Evolutionary conservation across 495 filamentous ascomycete genomes (phyloP).

Genomic region (Annulohypoxylon bovei): DNA sequence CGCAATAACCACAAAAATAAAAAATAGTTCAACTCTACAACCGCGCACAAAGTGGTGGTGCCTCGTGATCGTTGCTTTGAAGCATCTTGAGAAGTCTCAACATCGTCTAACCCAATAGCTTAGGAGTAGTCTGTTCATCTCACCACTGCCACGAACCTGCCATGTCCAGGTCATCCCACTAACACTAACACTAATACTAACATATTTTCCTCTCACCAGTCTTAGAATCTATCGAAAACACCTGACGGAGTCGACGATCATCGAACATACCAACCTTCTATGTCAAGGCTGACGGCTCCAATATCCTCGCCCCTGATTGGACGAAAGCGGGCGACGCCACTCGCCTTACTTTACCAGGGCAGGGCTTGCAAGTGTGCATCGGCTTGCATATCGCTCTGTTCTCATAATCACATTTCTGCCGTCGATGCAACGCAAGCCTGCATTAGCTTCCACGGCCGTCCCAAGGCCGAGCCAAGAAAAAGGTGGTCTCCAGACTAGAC

Average conservation of each 20-base stretch:
- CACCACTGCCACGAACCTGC: background rate
- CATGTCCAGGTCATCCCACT: background rate
- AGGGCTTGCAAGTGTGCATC: conserved; percentile 43
- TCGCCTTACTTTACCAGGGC: conserved; percentile 49
- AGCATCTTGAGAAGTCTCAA: conserved; percentile 29
- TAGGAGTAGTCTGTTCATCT: background rate
- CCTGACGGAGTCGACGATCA: conserved; percentile 8
- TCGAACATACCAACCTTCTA: conserved; percentile 2
- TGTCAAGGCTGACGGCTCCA: conserved; percentile 34
- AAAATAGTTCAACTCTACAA: conserved; percentile 3
- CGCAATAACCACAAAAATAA: conserved; percentile 41
- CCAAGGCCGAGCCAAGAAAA: conserved; percentile 29
- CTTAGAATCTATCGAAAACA: conserved; percentile 3
- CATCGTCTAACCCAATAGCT: background rate
- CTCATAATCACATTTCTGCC: conserved; percentile 41
- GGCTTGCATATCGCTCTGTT: conserved; percentile 38
- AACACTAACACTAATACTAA: no score
- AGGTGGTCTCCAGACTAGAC: conserved; percentile 9
- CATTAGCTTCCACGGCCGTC: conserved; percentile 34
- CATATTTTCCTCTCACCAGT: background rate
- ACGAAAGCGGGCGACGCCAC: conserved; percentile 39
- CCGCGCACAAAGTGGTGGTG: conserved; percentile 20
- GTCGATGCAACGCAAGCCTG: conserved; percentile 42
- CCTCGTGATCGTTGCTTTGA: background rate
- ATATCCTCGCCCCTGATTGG: conserved; percentile 37